A percentile compares a stretch with the other conserved stretches of the same genome.
These are phyloP conservation scores for Rhizopogon rudus DNA, from an alignment of 768 basidiomycete genomes.

Conservation along the genomic window DNA sequence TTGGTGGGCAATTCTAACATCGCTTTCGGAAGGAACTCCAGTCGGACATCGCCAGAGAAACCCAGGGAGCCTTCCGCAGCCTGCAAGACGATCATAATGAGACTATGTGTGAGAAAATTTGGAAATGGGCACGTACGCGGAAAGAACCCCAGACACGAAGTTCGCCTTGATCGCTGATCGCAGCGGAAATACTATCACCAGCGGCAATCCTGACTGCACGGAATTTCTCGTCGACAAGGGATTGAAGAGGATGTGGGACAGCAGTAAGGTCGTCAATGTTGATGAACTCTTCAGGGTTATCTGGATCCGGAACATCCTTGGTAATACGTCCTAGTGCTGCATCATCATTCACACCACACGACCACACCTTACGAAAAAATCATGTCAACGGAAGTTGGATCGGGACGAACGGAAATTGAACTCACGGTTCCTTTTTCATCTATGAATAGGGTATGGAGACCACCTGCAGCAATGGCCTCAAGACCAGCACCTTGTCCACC, in stretches of 20 bases:
- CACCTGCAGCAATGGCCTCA: conserved; percentile 76
- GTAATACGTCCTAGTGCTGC: conserved; percentile 84
- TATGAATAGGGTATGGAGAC: conserved; percentile 84
- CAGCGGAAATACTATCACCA: conserved; percentile 87
- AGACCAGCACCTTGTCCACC: conserved; percentile 75
- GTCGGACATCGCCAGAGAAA: conserved; percentile 61
- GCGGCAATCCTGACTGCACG: conserved; percentile 78
- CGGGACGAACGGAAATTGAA: conserved; percentile 14
- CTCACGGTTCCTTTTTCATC: conserved; percentile 88
- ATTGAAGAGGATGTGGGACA: conserved; percentile 61
- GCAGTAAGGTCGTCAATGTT: conserved; percentile 48
- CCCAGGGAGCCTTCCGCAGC: conserved; percentile 81
- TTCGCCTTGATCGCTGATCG: conserved; percentile 74
- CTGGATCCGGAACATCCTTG: conserved; percentile 50
- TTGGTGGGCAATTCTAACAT: conserved; percentile 54
- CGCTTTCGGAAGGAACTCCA: conserved; percentile 64
- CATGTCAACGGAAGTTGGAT: neutral
- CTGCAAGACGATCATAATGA: conserved; percentile 29
- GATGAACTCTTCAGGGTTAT: conserved; percentile 52
- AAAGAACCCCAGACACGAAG: conserved; percentile 89
- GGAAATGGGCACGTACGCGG: conserved; percentile 50
- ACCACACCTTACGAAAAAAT: conserved; percentile 56
- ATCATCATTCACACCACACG: conserved; percentile 84
- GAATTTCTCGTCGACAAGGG: conserved; percentile 74
- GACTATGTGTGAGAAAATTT: conserved; percentile 1